These are phyloP conservation scores for Chaetothyriales sp. DNA, from an alignment of 2,329 filamentous ascomycete species.

Conservation along the genomic window DNA sequence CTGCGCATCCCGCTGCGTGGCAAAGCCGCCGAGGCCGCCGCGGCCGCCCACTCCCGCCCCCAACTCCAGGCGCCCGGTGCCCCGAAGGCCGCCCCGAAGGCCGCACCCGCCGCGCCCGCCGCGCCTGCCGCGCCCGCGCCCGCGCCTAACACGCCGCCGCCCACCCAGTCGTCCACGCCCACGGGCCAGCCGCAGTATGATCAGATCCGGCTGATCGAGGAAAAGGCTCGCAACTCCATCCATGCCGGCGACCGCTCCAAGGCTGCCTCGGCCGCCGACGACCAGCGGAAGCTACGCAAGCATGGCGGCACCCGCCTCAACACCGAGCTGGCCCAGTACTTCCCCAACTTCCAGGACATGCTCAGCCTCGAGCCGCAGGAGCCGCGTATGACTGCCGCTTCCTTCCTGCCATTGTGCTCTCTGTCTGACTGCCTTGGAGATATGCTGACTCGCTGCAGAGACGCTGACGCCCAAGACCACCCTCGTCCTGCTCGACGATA, in stretches of 20 bases:
- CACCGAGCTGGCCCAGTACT: constrained; percentile 82
- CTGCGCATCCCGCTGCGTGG: constrained; percentile 18
- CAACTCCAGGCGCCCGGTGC: constrained; percentile 6
- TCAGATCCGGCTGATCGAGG: constrained; percentile 18
- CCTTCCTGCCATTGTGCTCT: neutral
- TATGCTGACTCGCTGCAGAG: constrained; percentile 40
- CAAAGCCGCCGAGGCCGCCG: constrained; percentile 8
- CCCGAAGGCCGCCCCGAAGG: constrained; percentile 1
- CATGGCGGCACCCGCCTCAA: constrained; percentile 71
- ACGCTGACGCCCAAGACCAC: constrained; percentile 58
- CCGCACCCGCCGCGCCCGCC: constrained; percentile 4
- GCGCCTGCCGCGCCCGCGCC: constrained; percentile 4
- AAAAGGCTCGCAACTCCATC: constrained; percentile 15
- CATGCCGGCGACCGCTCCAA: neutral
- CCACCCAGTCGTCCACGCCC: constrained; percentile 4
- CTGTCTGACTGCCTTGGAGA: constrained; percentile 4
- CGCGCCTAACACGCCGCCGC: constrained; percentile 3
- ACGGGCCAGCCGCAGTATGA: constrained; percentile 17
- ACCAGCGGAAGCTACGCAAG: constrained; percentile 67
- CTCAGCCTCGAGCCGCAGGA: constrained; percentile 74
- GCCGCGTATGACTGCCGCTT: constrained; percentile 43
- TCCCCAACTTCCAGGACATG: constrained; percentile 86
- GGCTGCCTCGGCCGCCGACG: constrained; percentile 25
- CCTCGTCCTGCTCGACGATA: constrained; percentile 55
- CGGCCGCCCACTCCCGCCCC: neutral